phyloP scores from a whole-genome alignment of 345 rosid species.

The Citrus medica region DNA sequence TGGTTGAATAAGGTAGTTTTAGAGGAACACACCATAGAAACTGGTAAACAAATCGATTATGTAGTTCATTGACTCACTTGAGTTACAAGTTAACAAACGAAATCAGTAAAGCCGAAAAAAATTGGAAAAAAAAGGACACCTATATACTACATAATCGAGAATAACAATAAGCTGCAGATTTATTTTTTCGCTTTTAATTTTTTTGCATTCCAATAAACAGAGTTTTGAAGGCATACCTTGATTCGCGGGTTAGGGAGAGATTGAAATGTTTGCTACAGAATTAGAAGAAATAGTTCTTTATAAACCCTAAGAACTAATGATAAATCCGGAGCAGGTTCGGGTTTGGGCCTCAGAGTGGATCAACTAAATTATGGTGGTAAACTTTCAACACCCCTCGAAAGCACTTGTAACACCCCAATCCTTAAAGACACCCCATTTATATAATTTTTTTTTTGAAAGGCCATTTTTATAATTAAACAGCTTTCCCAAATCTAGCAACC shows the following conservation, averaged over 20 bases:
- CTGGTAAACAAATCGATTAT: neutral
- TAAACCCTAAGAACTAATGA: neutral
- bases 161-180: neutral
- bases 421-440: fast-evolving
- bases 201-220: neutral
- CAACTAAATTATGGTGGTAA: too few species aligned
- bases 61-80: neutral
- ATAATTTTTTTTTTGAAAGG: too few species aligned
- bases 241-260: neutral
- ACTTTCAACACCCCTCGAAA: too few species aligned
- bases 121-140: neutral
- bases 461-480: too few species aligned
- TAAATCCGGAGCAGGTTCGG: neutral
- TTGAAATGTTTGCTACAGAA: too few species aligned
- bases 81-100: neutral
- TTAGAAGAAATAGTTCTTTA: neutral
- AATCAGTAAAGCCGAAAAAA: neutral
- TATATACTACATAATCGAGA: neutral
- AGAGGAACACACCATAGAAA: neutral
- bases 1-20: neutral
- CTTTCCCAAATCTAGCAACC: too few species aligned
- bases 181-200: neutral
- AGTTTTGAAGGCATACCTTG: neutral
- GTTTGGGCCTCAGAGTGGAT: neutral
- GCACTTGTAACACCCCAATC: fast-evolving